Evolutionary conservation across 331 rosid genomes (phyloP).

Genomic region (Malus hybrid): DNA sequence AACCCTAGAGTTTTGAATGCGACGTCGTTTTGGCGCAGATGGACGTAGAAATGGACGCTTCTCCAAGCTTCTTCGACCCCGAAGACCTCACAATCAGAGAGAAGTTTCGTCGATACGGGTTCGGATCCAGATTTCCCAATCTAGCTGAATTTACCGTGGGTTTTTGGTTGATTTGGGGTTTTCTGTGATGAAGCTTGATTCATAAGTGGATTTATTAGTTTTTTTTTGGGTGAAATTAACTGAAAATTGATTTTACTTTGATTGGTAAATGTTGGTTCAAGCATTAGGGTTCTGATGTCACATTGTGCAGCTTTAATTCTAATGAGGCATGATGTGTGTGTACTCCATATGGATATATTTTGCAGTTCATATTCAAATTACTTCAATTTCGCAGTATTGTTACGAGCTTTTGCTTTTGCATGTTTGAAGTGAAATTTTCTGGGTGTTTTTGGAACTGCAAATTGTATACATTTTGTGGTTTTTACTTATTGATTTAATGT

Average conservation of each 20-base stretch:
- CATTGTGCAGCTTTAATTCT: background rate
- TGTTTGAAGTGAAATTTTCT: background rate
- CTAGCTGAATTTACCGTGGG: background rate
- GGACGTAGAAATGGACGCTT: slow-evolving; percentile 56
- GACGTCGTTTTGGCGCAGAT: background rate
- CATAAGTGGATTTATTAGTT: no score
- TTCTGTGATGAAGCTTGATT: background rate
- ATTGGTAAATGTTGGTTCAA: background rate
- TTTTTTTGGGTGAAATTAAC: no score
- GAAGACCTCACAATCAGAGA: slow-evolving; percentile 51
- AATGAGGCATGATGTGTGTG: background rate
- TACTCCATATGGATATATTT: background rate
- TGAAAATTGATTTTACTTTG: no score
- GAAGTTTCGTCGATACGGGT: slow-evolving; percentile 74
- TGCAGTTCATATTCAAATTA: background rate
- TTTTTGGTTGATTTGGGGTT: background rate
- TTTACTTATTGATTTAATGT: background rate
- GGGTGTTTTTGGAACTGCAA: background rate
- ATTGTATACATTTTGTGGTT: background rate
- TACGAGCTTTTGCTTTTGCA: background rate
- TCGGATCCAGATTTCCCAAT: background rate
- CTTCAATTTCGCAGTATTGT: background rate
- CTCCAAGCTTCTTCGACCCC: slow-evolving; percentile 58
- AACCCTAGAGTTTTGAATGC: background rate
- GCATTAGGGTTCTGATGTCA: background rate